Percentiles rank a stretch among this genome's conserved stretches.
Conservation (phyloP, 2,329 filamentous ascomycete genomes). For the Diaporthe amygdali region DNA sequence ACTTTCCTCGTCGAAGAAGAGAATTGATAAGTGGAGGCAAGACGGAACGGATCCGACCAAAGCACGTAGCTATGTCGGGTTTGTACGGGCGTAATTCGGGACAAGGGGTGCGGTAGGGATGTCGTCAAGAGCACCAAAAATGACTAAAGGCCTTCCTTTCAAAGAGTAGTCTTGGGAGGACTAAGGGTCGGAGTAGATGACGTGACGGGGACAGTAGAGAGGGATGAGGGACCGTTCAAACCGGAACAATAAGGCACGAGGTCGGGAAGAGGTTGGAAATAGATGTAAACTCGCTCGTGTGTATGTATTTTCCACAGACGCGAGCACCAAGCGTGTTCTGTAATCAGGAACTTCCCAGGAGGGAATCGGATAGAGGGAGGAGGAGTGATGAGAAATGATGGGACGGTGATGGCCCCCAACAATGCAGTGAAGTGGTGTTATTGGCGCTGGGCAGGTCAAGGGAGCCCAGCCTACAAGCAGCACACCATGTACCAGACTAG, state of each 20-base stretch:
- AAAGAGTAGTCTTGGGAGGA: not conserved
- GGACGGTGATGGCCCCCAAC: slow-evolving; percentile 3
- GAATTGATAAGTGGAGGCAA: slow-evolving; percentile 7
- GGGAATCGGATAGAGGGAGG: not conserved
- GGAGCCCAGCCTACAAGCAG: not conserved
- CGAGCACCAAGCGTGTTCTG: not conserved
- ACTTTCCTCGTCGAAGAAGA: not conserved
- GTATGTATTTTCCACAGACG: not conserved
- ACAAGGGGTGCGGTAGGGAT: not conserved
- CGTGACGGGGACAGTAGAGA: not conserved
- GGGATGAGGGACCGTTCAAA: not conserved
- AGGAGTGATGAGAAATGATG: slow-evolving; percentile 8
- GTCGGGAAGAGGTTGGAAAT: no score
- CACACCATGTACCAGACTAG: not conserved
- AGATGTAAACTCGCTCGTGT: no score
- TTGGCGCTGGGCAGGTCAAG: slow-evolving; percentile 5
- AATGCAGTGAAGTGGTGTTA: slow-evolving; percentile 2
- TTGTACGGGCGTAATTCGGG: slow-evolving; percentile 15
- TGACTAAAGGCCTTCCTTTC: not conserved
- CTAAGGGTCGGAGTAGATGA: not conserved
- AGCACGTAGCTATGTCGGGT: slow-evolving; percentile 15
- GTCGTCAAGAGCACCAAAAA: slow-evolving; percentile 6
- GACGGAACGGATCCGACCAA: slow-evolving; percentile 2
- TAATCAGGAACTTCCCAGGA: not conserved
- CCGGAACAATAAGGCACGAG: not conserved